Conservation (phyloP, 2,329 filamentous ascomycete genomes). For the Clonostachys sp. region DNA sequence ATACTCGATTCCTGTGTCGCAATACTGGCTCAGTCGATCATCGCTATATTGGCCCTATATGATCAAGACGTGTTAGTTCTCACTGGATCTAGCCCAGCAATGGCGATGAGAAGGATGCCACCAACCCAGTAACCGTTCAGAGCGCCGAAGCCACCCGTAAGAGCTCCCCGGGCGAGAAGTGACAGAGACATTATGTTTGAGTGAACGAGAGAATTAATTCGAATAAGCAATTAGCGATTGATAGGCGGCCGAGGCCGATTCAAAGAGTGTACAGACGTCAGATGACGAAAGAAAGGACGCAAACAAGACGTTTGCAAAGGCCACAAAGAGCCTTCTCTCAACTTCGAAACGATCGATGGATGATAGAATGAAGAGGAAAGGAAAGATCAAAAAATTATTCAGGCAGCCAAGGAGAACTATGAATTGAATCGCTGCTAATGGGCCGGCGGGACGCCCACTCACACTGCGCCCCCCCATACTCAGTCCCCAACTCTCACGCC, state of each 20-base stretch:
- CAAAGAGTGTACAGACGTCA: slow-evolving; percentile 21
- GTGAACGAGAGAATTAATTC: slow-evolving; percentile 6
- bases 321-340: slow-evolving; percentile 17
- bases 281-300: slow-evolving; percentile 30
- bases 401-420: neutral
- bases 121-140: slow-evolving; percentile 36
- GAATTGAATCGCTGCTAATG: too few relatives aligned
- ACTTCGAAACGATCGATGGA: slow-evolving; percentile 9
- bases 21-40: slow-evolving; percentile 25
- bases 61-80: neutral
- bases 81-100: neutral
- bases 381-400: neutral
- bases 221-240: slow-evolving; percentile 17
- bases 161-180: slow-evolving; percentile 8
- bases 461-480: too few relatives aligned
- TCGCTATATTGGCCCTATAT: slow-evolving; percentile 25
- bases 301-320: slow-evolving; percentile 27
- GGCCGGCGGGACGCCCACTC: too few relatives aligned
- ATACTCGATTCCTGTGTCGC: slow-evolving; percentile 27
- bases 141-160: slow-evolving; percentile 13
- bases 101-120: neutral
- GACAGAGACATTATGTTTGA: slow-evolving; percentile 9
- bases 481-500: too few relatives aligned
- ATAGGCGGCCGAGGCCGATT: slow-evolving; percentile 22
- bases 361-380: slow-evolving; percentile 10